phyloP scores from a whole-genome alignment of 345 rosid species.

The Moricandia arvensis region DNA sequence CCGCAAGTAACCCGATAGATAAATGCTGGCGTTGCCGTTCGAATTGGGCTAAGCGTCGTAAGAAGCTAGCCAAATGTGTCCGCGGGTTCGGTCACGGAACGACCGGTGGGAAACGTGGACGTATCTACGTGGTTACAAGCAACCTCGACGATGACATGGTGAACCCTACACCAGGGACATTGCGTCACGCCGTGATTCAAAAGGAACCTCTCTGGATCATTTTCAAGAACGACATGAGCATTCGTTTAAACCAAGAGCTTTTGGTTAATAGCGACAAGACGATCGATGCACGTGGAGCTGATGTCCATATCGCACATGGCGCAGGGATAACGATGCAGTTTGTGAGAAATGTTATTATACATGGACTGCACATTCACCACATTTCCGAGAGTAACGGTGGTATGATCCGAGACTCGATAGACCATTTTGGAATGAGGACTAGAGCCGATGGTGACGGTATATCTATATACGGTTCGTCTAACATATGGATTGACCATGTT shows the following conservation, averaged over 20 bases:
- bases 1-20: conserved; percentile 80
- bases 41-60: conserved; percentile 59
- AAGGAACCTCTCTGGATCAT: conserved; percentile 63
- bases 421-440: conserved; percentile 63
- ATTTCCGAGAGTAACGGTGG: conserved; percentile 54
- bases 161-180: conserved; percentile 62
- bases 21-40: conserved; percentile 78
- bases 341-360: conserved; percentile 60
- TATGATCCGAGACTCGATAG: conserved; percentile 51
- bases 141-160: conserved; percentile 48
- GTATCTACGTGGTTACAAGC: conserved; percentile 59
- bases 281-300: conserved; percentile 71
- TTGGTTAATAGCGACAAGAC: conserved; percentile 63
- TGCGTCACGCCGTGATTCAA: conserved; percentile 61
- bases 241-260: conserved; percentile 64
- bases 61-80: conserved; percentile 54
- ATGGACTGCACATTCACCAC: conserved; percentile 62
- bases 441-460: conserved; percentile 81
- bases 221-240: conserved; percentile 59
- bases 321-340: conserved; percentile 68
- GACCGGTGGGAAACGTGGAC: conserved; percentile 62
- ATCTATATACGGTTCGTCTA: conserved; percentile 57
- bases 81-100: conserved; percentile 71
- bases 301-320: conserved; percentile 59
- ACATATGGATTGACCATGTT: conserved; percentile 80